Percentiles rank a stretch among this genome's conserved stretches.
phyloP scores from a whole-genome alignment of 75 land plant species.

The Sequoiadendron giganteum region DNA sequence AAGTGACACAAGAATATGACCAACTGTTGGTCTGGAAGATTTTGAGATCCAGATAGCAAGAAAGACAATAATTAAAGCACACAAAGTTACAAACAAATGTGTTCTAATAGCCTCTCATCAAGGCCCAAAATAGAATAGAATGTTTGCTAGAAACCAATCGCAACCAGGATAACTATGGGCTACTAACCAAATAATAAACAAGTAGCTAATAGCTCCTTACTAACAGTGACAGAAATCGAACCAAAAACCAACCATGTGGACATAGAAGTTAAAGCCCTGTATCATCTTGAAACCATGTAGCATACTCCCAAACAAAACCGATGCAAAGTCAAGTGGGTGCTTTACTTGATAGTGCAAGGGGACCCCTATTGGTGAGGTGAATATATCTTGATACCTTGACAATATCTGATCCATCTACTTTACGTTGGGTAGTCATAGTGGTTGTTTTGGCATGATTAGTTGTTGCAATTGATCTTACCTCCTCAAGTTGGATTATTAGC shows the following conservation, averaged over 20 bases:
- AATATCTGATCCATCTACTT: too few species aligned
- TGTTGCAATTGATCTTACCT: too few species aligned
- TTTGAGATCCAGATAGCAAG: background rate
- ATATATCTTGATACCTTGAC: too few species aligned
- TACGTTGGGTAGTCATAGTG: too few species aligned
- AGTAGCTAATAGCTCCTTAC: background rate
- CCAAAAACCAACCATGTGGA: background rate
- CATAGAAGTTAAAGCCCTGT: background rate
- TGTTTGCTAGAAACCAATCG: background rate
- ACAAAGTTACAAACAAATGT: background rate
- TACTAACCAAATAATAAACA: background rate
- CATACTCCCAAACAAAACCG: background rate
- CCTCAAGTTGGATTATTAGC: too few species aligned
- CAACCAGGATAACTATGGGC: background rate
- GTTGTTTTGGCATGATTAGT: too few species aligned
- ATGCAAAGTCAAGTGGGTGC: background rate
- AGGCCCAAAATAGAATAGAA: background rate
- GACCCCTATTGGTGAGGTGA: too few species aligned
- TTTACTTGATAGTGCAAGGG: too few species aligned
- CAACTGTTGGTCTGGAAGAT: background rate
- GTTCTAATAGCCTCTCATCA: background rate
- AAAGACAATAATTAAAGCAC: background rate
- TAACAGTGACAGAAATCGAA: background rate
- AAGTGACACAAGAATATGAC: background rate
- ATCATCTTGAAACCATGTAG: too few species aligned